Evolutionary conservation across 2,329 filamentous ascomycete genomes (phyloP), one percentile per base, ranked within the genome.

Genomic region (Elsinoe arachidis): DNA sequence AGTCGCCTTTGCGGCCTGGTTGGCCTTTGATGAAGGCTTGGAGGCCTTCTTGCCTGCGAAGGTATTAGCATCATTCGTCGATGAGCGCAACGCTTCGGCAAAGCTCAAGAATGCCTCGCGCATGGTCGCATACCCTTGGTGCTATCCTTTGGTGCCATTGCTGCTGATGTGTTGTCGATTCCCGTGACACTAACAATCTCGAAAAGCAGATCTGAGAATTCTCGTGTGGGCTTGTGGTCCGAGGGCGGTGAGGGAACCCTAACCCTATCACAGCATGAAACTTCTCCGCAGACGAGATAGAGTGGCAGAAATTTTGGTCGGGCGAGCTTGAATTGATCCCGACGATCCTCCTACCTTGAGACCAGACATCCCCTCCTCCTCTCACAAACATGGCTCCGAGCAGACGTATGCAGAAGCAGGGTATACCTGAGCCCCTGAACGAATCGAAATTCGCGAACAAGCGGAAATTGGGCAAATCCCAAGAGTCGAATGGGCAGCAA

Each of bases 331-430:
- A 30, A 30, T 30, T 9, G 7, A 30, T 30, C 26, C 26, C 26
- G 26, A 30, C 7, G 26, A 4, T 30, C 26, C 5, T 30, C 2
- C 26, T 30, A 30, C 26, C 26, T 5, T 30, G 7, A 30, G 26
- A 7, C 26, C 26, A 30, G 26, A 30, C 26, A 7, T 7, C 2
- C 15, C 37, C 15, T 3, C 15, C 37, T 14, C 14, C 6, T 30
- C 12, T n/a, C 15, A 14, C 33, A 15, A 38, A 14, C 33, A 96
- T 96, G 91, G 91, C 90, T 78, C 82, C 84, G 61, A 88, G 90
- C 72, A 87, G 90, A 71, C 89, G 91, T 67, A 95, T 96, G 86
- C 88, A 91, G 73, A 96, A 96, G 76, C 93, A 97, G 81, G 92
- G 90, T 57, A 80, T 86, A 63, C 93, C 93, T 56, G 82, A 87